A percentile compares a stretch with the other conserved stretches of the same genome.
phyloP scores from a whole-genome alignment of 2,329 filamentous ascomycete species.

The Claviceps purpurea region DNA sequence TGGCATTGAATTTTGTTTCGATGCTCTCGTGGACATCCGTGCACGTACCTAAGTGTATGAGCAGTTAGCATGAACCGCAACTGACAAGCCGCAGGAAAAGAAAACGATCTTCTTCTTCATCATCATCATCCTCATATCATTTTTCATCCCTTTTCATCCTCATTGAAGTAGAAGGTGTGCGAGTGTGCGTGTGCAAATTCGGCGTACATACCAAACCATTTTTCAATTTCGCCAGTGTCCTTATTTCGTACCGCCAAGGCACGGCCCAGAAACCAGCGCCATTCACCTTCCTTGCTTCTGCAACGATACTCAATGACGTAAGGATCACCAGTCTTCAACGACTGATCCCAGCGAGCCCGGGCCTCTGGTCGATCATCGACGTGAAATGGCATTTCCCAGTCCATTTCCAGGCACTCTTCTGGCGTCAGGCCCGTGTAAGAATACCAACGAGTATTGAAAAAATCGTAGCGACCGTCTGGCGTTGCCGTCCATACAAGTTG shows the following conservation, averaged over 20 bases:
- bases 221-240: slow-evolving; percentile 54
- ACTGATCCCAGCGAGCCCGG: slow-evolving; percentile 44
- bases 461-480: slow-evolving; percentile 53
- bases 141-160: background rate
- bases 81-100: no score
- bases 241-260: slow-evolving; percentile 55
- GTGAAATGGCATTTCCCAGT: slow-evolving; percentile 54
- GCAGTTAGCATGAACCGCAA: background rate
- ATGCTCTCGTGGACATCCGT: slow-evolving; percentile 69
- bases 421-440: slow-evolving; percentile 58
- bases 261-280: slow-evolving; percentile 66
- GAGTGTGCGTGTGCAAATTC: no score
- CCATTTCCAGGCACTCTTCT: slow-evolving; percentile 47
- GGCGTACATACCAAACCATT: slow-evolving; percentile 52
- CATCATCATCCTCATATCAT: background rate
- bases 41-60: slow-evolving; percentile 40
- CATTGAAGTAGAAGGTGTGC: no score
- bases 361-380: slow-evolving; percentile 53
- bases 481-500: slow-evolving; percentile 63
- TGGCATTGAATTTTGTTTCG: slow-evolving; percentile 51
- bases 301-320: slow-evolving; percentile 62
- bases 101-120: no score
- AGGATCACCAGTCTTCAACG: slow-evolving; percentile 51
- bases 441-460: slow-evolving; percentile 68
- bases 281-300: slow-evolving; percentile 51